Evolutionary conservation across 2,329 filamentous ascomycete genomes (phyloP).

Genomic region (Calonectria hongkongensis): DNA sequence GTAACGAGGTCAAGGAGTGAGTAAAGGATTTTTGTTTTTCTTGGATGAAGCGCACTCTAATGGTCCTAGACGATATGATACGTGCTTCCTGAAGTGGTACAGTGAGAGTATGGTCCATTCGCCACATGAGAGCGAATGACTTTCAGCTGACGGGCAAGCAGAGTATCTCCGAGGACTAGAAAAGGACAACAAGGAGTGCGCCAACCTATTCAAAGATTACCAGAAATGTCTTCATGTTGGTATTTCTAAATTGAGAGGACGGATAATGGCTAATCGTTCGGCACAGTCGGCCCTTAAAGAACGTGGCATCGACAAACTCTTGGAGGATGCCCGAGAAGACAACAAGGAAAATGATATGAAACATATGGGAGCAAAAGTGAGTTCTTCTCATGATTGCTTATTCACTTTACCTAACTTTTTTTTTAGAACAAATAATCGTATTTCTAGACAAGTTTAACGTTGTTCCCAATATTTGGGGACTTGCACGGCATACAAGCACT

Average conservation of each 20-base stretch:
- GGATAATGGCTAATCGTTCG: slow-evolving; percentile 14
- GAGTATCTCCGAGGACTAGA: slow-evolving; percentile 93
- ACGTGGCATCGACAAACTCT: slow-evolving; percentile 92
- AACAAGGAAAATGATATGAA: slow-evolving; percentile 88
- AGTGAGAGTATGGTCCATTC: slow-evolving; percentile 86
- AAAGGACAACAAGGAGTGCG: slow-evolving; percentile 88
- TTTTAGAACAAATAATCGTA: slow-evolving; percentile 31
- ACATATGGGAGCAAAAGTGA: slow-evolving; percentile 65
- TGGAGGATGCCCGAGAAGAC: slow-evolving; percentile 92
- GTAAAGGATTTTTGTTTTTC: slow-evolving; percentile 52
- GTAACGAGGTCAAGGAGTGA: slow-evolving; percentile 96
- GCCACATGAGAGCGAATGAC: slow-evolving; percentile 37
- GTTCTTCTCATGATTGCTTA: slow-evolving; percentile 23
- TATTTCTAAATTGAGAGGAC: background rate
- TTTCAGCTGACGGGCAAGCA: slow-evolving; percentile 60
- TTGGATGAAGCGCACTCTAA: slow-evolving; percentile 1
- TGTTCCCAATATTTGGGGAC: slow-evolving; percentile 18
- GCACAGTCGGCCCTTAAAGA: slow-evolving; percentile 82
- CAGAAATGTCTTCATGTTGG: slow-evolving; percentile 88
- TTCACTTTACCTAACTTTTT: background rate
- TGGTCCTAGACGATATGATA: slow-evolving; percentile 87
- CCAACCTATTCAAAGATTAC: slow-evolving; percentile 90
- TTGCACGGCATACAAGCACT: slow-evolving; percentile 5
- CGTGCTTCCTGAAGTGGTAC: slow-evolving; percentile 99
- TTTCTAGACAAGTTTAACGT: background rate